A percentile compares a stretch with the other conserved stretches of the same genome.
Conservation (phyloP, 805 yeast genomes). For the Yamadazyma phyllophila region DNA sequence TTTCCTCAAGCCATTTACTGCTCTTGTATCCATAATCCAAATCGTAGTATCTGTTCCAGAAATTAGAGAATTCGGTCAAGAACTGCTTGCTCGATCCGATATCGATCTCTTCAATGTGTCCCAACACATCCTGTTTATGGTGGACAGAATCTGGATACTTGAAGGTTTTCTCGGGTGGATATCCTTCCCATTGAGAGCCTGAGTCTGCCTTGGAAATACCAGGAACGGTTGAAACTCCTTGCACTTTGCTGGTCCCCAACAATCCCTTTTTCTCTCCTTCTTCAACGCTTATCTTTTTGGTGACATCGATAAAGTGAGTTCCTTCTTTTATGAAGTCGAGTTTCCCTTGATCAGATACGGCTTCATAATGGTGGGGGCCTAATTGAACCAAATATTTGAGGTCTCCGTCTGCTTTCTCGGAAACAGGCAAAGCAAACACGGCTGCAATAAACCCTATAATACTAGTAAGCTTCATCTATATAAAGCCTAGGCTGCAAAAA, state of each 20-base stretch:
- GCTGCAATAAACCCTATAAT: slow-evolving; percentile 2
- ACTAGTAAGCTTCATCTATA: not conserved
- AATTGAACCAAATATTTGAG: slow-evolving; percentile 26
- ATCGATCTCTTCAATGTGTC: slow-evolving; percentile 45
- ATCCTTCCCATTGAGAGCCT: slow-evolving; percentile 19
- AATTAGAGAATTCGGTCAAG: slow-evolving; percentile 63
- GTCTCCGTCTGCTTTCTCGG: slow-evolving; percentile 3
- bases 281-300: slow-evolving; percentile 36
- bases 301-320: slow-evolving; percentile 62
- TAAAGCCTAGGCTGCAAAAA: no score
- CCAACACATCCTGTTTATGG: slow-evolving; percentile 37
- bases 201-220: not conserved
- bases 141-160: slow-evolving; percentile 51
- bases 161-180: slow-evolving; percentile 26
- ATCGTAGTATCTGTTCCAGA: slow-evolving; percentile 75
- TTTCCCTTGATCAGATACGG: slow-evolving; percentile 37
- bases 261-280: slow-evolving; percentile 30
- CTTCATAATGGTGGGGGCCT: slow-evolving; percentile 30
- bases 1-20: slow-evolving; percentile 64
- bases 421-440: slow-evolving; percentile 11
- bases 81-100: slow-evolving; percentile 47
- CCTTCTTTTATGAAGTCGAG: slow-evolving; percentile 39
- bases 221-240: slow-evolving; percentile 18
- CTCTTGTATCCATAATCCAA: slow-evolving; percentile 67
- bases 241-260: slow-evolving; percentile 4